phyloP scores from a whole-genome alignment of 2,329 filamentous ascomycete species.

The Fusarium aywerte region DNA sequence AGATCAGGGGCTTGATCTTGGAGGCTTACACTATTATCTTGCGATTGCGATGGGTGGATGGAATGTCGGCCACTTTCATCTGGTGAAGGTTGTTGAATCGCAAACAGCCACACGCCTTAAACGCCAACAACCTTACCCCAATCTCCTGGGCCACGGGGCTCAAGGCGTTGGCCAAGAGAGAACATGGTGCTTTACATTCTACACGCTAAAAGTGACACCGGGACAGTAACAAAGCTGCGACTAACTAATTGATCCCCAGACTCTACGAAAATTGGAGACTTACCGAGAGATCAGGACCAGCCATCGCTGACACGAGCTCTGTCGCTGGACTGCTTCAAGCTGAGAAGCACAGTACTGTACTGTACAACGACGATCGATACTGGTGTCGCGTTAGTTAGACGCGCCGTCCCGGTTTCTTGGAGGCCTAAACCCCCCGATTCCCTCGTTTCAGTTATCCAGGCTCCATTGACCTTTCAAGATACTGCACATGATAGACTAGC shows the following conservation, averaged over 20 bases:
- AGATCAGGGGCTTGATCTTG: neutral
- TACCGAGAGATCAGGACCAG: conserved; percentile 37
- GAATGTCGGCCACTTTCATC: conserved; percentile 35
- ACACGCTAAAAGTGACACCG: conserved; percentile 32
- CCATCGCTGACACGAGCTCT: conserved; percentile 42
- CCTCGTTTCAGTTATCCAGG: conserved; percentile 21
- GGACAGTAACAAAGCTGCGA: conserved; percentile 19
- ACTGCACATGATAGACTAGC: conserved; percentile 33
- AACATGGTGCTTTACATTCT: conserved; percentile 10
- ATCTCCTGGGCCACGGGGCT: conserved; percentile 41
- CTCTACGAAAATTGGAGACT: conserved; percentile 31
- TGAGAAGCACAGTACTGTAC: conserved; percentile 12
- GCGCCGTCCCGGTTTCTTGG: conserved; percentile 19
- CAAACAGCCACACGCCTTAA: conserved; percentile 24
- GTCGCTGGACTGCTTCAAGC: conserved; percentile 26
- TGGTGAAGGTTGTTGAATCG: conserved; percentile 34
- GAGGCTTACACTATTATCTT: neutral
- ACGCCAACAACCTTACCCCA: conserved; percentile 38
- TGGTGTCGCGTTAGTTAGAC: conserved; percentile 24
- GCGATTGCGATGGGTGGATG: conserved; percentile 18
- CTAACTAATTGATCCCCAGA: conserved; percentile 41
- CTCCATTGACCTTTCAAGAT: conserved; percentile 16
- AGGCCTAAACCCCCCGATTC: conserved; percentile 11
- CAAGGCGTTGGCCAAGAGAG: conserved; percentile 32
- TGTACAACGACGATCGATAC: conserved; percentile 34